Base-by-base conservation (phyloP, 306 rosid genomes). In the Pachyrhizus erosus region DNA sequence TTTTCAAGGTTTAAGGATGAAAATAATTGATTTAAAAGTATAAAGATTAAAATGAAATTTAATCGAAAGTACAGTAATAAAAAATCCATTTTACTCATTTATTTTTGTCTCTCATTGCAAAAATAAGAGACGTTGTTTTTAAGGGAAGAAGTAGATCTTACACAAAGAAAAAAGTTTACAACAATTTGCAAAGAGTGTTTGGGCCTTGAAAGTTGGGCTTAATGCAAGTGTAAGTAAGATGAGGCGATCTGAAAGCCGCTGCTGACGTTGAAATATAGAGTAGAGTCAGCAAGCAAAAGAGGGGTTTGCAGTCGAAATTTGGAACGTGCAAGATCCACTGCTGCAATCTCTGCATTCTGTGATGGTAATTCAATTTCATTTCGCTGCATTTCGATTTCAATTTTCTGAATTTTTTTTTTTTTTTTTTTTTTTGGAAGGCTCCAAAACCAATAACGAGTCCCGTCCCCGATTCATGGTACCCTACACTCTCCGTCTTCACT, bases 361-460 rank as follows among this genome's bases (percentile, higher is more conserved):
- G 14, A 88, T 86, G 89, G 89, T 88, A 80, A 67, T 18, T 37
- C 51, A 64, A 40, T 60, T 49, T 57, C 52, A 10, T 14, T 24
- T 31, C 12, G 9, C 1, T 29, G 2, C 11, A 17, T 66, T 61
- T 42, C 40, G 31, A 13, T 78, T 31, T 77, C 58, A 6, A 58
- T 29, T 64, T 52, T 81, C 51, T 67, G 48, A 84, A 54, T 46
- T 43, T 1, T 24, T 0, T 31, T 4, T 31, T 31, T 42, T 42
- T 11, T 42, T 42, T 13, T 9, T 9, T 42, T 42, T 48, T 78
- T 49, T 77, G 8, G 49, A 77, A 92, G 99, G 94, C 97, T 83
- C 87, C 97, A 79, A 96, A 89, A 87, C 85, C 99, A 51, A 90
- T 96, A 79, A 17, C 93, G 75, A 92, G 99, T 88, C 99, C 99